phyloP scores from a whole-genome alignment of 352 stramenopile genomes.

The Phytopythium oedochilum region DNA sequence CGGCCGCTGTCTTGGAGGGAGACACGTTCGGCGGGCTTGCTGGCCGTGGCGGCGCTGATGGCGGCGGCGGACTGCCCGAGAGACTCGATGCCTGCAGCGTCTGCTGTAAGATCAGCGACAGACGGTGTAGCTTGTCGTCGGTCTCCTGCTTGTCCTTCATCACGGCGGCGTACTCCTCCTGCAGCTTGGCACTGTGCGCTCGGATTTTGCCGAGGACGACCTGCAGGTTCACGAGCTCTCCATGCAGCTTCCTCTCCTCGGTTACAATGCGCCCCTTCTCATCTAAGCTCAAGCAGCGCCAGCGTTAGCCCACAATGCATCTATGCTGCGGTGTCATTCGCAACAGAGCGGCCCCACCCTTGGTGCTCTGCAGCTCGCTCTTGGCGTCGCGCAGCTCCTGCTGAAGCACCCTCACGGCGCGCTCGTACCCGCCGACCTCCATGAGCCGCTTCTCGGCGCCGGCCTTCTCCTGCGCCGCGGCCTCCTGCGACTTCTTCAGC shows the following conservation, averaged over 20 bases:
- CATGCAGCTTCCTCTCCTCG: slow-evolving; percentile 53
- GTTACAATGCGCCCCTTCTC: slow-evolving; percentile 40
- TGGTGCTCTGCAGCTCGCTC: slow-evolving; percentile 40
- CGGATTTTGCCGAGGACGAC: slow-evolving; percentile 27
- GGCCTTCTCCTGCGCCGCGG: slow-evolving; percentile 48
- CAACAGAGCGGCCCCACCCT: no score
- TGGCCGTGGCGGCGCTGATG: slow-evolving; percentile 10
- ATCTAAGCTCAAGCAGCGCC: slow-evolving; percentile 16
- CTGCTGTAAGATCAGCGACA: slow-evolving; percentile 51
- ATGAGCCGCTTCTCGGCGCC: slow-evolving; percentile 54
- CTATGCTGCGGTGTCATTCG: no score
- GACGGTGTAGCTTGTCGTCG: slow-evolving; percentile 46
- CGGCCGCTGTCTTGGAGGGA: background rate
- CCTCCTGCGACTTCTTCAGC: slow-evolving; percentile 36
- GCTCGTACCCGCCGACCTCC: slow-evolving; percentile 60
- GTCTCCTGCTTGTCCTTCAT: slow-evolving; percentile 46
- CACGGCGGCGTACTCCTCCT: slow-evolving; percentile 41
- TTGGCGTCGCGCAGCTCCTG: slow-evolving; percentile 47
- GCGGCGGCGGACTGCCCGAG: slow-evolving; percentile 1
- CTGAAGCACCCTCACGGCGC: slow-evolving; percentile 46
- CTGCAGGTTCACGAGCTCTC: slow-evolving; percentile 36
- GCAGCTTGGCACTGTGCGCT: slow-evolving; percentile 32
- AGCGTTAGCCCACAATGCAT: background rate
- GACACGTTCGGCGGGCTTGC: slow-evolving; percentile 4
- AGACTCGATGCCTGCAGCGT: slow-evolving; percentile 16